These are phyloP conservation scores for Candida adriatica DNA, from an alignment of 805 yeast genomes.

Conservation along the genomic window DNA sequence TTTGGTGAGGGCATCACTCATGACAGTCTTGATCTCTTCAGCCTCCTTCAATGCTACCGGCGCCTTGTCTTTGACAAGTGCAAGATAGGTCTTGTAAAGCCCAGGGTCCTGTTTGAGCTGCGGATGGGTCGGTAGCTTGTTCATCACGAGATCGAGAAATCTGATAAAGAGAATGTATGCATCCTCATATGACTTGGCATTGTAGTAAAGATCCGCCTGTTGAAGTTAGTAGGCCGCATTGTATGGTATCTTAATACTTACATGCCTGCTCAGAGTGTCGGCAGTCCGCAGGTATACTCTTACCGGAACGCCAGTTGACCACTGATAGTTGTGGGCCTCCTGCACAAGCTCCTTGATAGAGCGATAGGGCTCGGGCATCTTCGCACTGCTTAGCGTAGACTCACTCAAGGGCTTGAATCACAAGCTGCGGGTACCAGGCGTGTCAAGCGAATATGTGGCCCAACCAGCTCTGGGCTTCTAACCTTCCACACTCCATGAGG, in stretches of 20 bases:
- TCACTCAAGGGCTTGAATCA: no score
- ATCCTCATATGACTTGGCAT: conserved; percentile 36
- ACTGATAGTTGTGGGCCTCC: conserved; percentile 50
- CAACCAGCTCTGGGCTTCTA: no score
- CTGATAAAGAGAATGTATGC: conserved; percentile 53
- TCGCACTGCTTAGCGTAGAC: no score
- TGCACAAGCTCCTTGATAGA: conserved; percentile 30
- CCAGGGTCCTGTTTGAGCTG: conserved; percentile 26
- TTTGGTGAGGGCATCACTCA: conserved; percentile 27
- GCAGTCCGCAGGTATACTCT: conserved; percentile 51
- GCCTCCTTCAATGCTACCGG: conserved; percentile 19
- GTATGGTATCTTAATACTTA: conserved; percentile 4
- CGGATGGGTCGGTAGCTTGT: conserved; percentile 40
- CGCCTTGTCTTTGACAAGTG: conserved; percentile 18
- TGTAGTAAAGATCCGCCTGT: conserved; percentile 38
- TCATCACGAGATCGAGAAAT: conserved; percentile 49
- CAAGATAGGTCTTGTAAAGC: conserved; percentile 10
- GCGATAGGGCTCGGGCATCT: conserved; percentile 3
- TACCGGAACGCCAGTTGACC: conserved; percentile 42
- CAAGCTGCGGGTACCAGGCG: no score
- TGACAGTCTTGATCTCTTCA: conserved; percentile 20
- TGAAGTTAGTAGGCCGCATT: neutral
- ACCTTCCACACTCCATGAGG: no score
- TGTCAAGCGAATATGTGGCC: no score
- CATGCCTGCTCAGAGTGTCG: conserved; percentile 39